Conservation (phyloP, 345 rosid species). For the Geranium rotundifolium region DNA sequence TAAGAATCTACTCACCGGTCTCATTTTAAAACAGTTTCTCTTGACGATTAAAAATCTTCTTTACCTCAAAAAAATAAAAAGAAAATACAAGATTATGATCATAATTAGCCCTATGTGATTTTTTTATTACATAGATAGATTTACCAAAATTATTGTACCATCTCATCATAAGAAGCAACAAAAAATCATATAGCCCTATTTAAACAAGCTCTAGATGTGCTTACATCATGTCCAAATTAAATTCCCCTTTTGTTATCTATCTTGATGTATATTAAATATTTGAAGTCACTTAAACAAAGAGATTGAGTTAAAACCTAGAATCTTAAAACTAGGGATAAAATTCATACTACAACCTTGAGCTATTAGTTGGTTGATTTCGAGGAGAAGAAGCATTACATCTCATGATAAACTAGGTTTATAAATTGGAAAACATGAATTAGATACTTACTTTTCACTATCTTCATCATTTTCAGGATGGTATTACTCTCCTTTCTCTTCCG, state of each 20-base stretch:
- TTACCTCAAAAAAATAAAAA: not conserved
- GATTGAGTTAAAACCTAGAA: not conserved
- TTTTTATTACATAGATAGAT: not conserved
- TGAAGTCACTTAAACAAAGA: not conserved
- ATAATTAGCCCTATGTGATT: too few species aligned
- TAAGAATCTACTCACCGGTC: too few species aligned
- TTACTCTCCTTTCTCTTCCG: not conserved
- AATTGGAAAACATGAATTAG: not conserved
- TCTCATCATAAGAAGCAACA: not conserved
- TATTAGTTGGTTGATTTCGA: too few species aligned
- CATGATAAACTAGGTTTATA: too few species aligned
- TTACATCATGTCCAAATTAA: too few species aligned
- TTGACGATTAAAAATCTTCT: too few species aligned
- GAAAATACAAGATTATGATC: too few species aligned
- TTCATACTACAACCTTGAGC: too few species aligned
- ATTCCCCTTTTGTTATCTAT: not conserved
- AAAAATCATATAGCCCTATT: not conserved
- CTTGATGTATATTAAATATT: not conserved
- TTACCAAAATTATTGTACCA: not conserved
- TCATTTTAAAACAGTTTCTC: too few species aligned
- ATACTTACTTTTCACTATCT: not conserved
- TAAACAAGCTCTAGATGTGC: not conserved
- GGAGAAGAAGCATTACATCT: too few species aligned
- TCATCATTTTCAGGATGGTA: too few species aligned
- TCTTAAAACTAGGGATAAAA: not conserved